Evolutionary conservation across 2,329 filamentous ascomycete species (phyloP), one percentile per base, ranked within the genome.

Genomic region (Chaetomium sp.): DNA sequence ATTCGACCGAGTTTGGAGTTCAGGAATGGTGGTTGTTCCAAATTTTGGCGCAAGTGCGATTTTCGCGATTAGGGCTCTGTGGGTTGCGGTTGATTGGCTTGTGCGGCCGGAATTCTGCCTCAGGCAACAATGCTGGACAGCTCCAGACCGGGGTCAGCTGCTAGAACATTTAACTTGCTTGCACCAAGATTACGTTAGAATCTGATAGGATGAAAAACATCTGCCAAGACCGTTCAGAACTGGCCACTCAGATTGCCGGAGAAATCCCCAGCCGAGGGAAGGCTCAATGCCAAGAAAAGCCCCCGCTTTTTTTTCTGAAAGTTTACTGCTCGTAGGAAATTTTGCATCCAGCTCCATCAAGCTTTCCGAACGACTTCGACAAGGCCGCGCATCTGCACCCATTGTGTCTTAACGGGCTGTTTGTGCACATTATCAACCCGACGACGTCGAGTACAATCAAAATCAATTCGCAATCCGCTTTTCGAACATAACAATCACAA

Each of bases 1-100:
- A 78, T 79, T 83, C 82, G 81, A 78, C 79, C 76, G 79, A 79
- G 78, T 80, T 81, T 78, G 76, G 76, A 78, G 78, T 76, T 76
- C 77, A 76, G 76, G 77, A 76, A 77, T 81, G 78, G 74, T 75
- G 70, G 67, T 67, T 65, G 65, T 69, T 69, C 64, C 62, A 69
- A 70, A 70, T 70, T 72, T 72, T 71, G 70, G 70, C 64, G 68
- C 70, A 66, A 67, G 69, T 67, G 62, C 67, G 65, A 71, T 70
- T 70, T 72, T 72, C 70, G 70, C 69, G 69, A 70, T 72, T 72
- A 72, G 70, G 70, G 70, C 68, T 72, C 70, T 67, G 70, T 72
- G 70, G 70, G 67, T 60, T 62, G 16, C 42, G 65, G 62, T 55
- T 66, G 64, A 65, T 69, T 70, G 70, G 69, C 70, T 70, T 67